Conservation (phyloP, 345 rosid genomes). For the Lepidium sativum region DNA sequence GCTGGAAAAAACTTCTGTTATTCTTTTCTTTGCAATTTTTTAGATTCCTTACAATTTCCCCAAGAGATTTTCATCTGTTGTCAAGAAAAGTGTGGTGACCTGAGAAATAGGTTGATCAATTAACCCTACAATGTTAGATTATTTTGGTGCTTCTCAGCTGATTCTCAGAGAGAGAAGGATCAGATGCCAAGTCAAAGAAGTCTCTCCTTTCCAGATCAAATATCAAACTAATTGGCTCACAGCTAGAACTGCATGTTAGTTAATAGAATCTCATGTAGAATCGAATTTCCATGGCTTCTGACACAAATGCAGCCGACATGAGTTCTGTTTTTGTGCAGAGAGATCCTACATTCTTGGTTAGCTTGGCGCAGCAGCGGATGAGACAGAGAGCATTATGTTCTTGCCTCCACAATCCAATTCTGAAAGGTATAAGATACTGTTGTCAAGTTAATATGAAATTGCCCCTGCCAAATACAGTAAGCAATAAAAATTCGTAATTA, state of each 20-base stretch:
- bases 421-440: slow-evolving; percentile 24
- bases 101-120: neutral
- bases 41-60: too few species aligned
- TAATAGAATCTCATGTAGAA: slow-evolving; percentile 15
- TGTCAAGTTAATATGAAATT: slow-evolving; percentile 8
- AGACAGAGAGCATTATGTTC: slow-evolving; percentile 19
- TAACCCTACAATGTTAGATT: too few species aligned
- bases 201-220: slow-evolving; percentile 5
- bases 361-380: neutral
- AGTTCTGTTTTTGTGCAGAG: neutral
- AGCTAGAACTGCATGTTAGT: neutral
- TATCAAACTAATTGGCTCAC: neutral
- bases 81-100: neutral
- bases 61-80: too few species aligned
- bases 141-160: neutral
- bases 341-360: slow-evolving; percentile 6
- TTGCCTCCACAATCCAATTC: slow-evolving; percentile 21
- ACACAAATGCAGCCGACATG: slow-evolving; percentile 9
- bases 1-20: too few species aligned
- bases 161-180: slow-evolving; percentile 22
- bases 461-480: slow-evolving; percentile 25
- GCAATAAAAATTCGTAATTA: neutral
- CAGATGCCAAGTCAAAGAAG: slow-evolving; percentile 13
- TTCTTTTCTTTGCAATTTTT: too few species aligned
- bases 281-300: slow-evolving; percentile 7